phyloP scores from a whole-genome alignment of 1,284 basidiomycete genomes.

The Stygiomarasmius scandens region DNA sequence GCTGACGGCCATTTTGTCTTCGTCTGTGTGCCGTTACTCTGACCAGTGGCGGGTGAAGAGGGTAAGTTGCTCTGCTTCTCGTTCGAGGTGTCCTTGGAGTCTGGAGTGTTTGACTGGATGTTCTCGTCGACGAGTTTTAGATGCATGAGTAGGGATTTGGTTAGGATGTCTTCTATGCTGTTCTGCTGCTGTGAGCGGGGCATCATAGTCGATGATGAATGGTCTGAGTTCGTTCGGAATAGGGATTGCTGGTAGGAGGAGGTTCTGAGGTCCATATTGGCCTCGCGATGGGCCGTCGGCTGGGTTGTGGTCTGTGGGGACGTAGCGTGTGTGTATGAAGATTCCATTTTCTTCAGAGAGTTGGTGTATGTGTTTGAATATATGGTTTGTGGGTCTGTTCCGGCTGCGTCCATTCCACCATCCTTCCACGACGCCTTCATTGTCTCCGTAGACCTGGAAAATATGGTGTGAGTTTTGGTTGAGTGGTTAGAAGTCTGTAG shows the following conservation, averaged over 20 bases:
- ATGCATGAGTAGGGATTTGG: background rate
- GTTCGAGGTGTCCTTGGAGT: background rate
- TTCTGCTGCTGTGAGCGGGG: constrained; percentile 16
- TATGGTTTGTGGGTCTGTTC: constrained; percentile 26
- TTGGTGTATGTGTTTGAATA: constrained; percentile 28
- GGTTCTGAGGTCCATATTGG: constrained; percentile 22
- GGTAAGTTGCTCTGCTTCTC: background rate
- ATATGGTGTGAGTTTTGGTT: background rate
- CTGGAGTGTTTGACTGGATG: background rate
- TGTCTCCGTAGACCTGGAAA: constrained; percentile 34
- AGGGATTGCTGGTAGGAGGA: constrained; percentile 35
- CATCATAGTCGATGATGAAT: constrained; percentile 33
- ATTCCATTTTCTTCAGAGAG: background rate
- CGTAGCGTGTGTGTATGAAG: constrained; percentile 23
- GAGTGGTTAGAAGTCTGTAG: background rate
- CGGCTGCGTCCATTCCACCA: constrained; percentile 38
- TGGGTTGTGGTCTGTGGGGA: constrained; percentile 36
- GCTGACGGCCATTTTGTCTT: background rate
- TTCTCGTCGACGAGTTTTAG: background rate
- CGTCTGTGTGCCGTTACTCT: background rate
- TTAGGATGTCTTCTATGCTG: background rate
- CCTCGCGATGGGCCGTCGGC: constrained; percentile 44
- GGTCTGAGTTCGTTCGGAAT: constrained; percentile 27
- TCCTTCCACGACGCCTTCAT: constrained; percentile 40
- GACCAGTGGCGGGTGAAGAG: background rate